Evolutionary conservation across 805 yeast genomes (phyloP).

Genomic region (Tetrapisispora taiwanensis): DNA sequence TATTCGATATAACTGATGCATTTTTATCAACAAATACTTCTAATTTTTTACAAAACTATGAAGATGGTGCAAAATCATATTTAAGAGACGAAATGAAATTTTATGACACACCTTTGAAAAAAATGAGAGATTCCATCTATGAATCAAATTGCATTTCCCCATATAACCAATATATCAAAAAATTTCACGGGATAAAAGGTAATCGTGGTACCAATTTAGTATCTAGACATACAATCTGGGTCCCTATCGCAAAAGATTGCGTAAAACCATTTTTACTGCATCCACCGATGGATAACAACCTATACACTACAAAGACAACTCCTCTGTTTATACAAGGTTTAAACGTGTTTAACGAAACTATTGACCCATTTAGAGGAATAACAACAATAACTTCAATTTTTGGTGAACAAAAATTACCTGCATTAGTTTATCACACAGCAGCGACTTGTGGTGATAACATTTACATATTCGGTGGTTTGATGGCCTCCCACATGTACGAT

Average conservation of each 20-base stretch:
- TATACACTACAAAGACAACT: constrained; percentile 13
- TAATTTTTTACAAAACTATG: background rate
- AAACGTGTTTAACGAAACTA: constrained; percentile 12
- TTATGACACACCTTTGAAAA: background rate
- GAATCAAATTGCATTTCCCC: constrained; percentile 1
- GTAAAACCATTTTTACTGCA: background rate
- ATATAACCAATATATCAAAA: constrained; percentile 1
- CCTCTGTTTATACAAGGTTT: constrained; percentile 19
- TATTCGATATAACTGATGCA: background rate
- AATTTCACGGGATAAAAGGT: background rate
- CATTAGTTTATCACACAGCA: constrained; percentile 36
- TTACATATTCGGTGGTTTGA: constrained; percentile 39
- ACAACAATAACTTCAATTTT: constrained; percentile 25
- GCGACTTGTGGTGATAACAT: constrained; percentile 32
- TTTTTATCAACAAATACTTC: background rate
- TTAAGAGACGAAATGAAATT: background rate
- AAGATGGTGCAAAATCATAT: background rate
- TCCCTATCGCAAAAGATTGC: constrained; percentile 14
- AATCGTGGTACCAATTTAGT: constrained; percentile 10
- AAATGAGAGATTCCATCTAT: background rate
- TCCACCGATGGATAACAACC: background rate
- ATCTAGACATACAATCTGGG: constrained; percentile 23
- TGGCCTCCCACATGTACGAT: constrained; percentile 19
- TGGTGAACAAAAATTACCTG: constrained; percentile 33
- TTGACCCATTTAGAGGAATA: constrained; percentile 20